These are phyloP conservation scores for Gaertneriomyces semiglobifer DNA, from an alignment of 192 early-diverging fungal genomes.

Conservation along the genomic window DNA sequence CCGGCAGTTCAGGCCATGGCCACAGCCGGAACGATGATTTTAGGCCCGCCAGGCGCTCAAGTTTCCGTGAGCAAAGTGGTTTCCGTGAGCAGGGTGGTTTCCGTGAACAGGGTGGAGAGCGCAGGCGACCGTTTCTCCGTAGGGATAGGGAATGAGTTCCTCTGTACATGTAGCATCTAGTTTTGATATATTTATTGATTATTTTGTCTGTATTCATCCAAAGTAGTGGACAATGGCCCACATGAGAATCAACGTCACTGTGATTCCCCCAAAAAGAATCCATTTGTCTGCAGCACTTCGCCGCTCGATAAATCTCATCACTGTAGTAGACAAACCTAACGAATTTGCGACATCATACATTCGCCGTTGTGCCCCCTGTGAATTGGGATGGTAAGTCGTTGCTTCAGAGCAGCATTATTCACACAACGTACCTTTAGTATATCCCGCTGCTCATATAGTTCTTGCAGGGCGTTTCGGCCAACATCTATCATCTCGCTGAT, in stretches of 20 bases:
- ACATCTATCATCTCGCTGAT: slow-evolving; percentile 46
- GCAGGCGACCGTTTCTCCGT: too few relatives aligned
- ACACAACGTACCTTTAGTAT: slow-evolving; percentile 42
- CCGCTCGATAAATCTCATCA: slow-evolving; percentile 52
- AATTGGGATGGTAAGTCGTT: neutral
- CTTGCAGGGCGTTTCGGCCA: slow-evolving; percentile 39
- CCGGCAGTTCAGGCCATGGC: too few relatives aligned
- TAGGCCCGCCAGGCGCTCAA: too few relatives aligned
- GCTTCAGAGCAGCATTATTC: neutral
- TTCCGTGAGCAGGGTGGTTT: too few relatives aligned
- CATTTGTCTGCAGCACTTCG: slow-evolving; percentile 38
- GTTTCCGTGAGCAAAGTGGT: too few relatives aligned
- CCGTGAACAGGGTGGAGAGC: too few relatives aligned
- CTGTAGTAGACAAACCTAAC: slow-evolving; percentile 45
- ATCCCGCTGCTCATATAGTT: slow-evolving; percentile 49
- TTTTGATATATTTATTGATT: too few relatives aligned
- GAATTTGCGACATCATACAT: slow-evolving; percentile 45
- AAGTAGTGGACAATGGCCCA: slow-evolving; percentile 44
- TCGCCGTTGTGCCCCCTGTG: slow-evolving; percentile 45
- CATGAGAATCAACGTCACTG: slow-evolving; percentile 45
- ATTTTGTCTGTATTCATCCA: slow-evolving; percentile 15
- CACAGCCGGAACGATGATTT: too few relatives aligned
- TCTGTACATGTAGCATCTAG: too few relatives aligned
- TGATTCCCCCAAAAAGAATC: slow-evolving; percentile 45
- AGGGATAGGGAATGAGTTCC: too few relatives aligned